Evolutionary conservation across 805 yeast genomes (phyloP).

Genomic region (Suhomyces kilbournensis): DNA sequence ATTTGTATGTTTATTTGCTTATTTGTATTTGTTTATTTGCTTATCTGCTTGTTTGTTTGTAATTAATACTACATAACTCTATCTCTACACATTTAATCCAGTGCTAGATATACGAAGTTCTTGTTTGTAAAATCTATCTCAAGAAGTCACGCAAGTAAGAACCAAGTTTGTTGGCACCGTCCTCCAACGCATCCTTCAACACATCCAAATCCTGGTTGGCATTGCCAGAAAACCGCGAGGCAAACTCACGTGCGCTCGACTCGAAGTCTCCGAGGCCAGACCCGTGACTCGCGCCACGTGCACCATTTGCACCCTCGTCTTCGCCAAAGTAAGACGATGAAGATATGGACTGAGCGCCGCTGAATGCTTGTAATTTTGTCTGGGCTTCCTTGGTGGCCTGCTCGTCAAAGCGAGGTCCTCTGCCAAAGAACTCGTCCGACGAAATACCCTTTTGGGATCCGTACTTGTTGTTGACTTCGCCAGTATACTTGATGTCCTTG

Average conservation of each 20-base stretch:
- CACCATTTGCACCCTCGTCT: slow-evolving; percentile 43
- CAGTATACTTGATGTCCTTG: slow-evolving; percentile 63
- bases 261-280: slow-evolving; percentile 49
- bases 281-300: slow-evolving; percentile 23
- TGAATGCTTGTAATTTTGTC: slow-evolving; percentile 74
- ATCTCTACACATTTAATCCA: too few species aligned
- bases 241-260: slow-evolving; percentile 57
- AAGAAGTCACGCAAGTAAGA: slow-evolving; percentile 84
- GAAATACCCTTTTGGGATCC: slow-evolving; percentile 93
- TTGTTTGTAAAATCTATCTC: too few species aligned
- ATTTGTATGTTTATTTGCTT: too few species aligned
- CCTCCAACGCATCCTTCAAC: slow-evolving; percentile 87
- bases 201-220: slow-evolving; percentile 89
- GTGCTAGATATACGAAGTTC: too few species aligned
- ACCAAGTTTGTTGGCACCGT: slow-evolving; percentile 87
- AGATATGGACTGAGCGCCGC: slow-evolving; percentile 87
- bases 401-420: slow-evolving; percentile 75
- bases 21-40: too few species aligned
- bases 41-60: too few species aligned
- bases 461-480: slow-evolving; percentile 71
- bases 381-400: slow-evolving; percentile 76
- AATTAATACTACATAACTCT: too few species aligned
- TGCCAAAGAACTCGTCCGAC: slow-evolving; percentile 90
- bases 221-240: slow-evolving; percentile 65
- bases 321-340: slow-evolving; percentile 92